Evolutionary conservation across 148 eudicot genomes (phyloP), one percentile per base, ranked within the genome.

Genomic region (Hydrangea macrophylla): DNA sequence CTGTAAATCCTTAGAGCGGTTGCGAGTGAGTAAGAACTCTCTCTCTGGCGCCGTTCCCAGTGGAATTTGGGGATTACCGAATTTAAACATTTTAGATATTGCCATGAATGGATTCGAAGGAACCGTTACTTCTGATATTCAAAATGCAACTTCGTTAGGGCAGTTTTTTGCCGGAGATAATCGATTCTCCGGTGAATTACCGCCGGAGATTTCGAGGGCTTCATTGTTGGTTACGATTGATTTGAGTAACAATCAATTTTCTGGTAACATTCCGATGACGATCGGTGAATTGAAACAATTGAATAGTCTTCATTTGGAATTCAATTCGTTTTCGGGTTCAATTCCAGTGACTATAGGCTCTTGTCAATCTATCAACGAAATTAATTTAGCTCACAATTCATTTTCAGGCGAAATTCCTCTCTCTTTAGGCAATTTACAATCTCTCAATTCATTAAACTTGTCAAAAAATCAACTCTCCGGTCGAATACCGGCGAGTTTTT

Each of bases 51-150:
- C 64, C 6, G 84, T 94, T 57, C 98, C 98, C 8, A 63, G 79
- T 27, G 90, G 92, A 24, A 72, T 94, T 27, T 94, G 97, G 98
- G 98, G 89, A 0, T 63, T 94, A 17, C 96, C 98, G 0, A 76
- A 81, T 6, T 73, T 80, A 0, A 68, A 83, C 2, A 69, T 94
- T 0, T 77, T 94, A 36, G 98, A 94, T 72, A 36, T 90, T 22
- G 82, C 81, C 0, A 70, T 77, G 24, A 94, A 94, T 64, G 55
- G 70, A 36, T 68, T 94, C 1, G 82, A 85, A 60, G 98, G 98
- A 6, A 56, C 81, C 3, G 67, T 94, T 23, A 62, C 89, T 0
- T 23, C 82, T 2, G 82, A 88, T 27, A 84, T 90, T 44, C 82
- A 67, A 18, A 82, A 78, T 24, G 97, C 98, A 0, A 79, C 79